A percentile compares a stretch with the other conserved stretches of the same genome.
phyloP scores from a whole-genome alignment of 2,329 filamentous ascomycete species.

The Pseudogymnoascus sp. region DNA sequence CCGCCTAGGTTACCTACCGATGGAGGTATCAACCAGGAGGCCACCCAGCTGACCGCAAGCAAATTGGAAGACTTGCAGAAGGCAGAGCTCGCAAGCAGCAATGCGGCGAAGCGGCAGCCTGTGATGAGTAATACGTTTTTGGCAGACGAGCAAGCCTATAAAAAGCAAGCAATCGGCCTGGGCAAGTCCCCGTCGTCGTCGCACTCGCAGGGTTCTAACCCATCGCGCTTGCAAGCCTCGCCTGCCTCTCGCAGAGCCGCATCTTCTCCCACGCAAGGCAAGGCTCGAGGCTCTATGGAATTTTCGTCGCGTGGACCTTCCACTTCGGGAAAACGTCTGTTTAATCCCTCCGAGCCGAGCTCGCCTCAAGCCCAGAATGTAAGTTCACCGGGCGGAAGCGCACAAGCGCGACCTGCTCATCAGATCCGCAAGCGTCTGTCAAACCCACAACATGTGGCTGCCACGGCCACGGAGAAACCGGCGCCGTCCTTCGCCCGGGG shows the following conservation, averaged over 20 bases:
- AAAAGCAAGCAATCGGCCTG: conserved; percentile 1
- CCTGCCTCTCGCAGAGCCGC: neutral
- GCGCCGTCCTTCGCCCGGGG: neutral
- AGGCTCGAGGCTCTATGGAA: neutral
- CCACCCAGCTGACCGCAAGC: neutral
- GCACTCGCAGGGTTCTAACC: neutral
- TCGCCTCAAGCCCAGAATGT: neutral
- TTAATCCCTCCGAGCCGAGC: neutral
- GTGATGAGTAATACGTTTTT: conserved; percentile 1
- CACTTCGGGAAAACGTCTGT: neutral
- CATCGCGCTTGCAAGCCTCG: neutral
- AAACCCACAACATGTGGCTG: neutral
- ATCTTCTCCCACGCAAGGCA: neutral
- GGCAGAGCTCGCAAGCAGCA: neutral
- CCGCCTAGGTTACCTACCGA: neutral
- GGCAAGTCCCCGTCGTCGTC: neutral
- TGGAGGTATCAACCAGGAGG: neutral
- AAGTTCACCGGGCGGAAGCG: neutral
- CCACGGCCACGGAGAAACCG: neutral
- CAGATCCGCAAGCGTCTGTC: neutral
- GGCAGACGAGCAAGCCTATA: neutral
- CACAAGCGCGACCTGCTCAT: neutral
- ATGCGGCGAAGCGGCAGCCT: neutral
- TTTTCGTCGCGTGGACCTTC: neutral
- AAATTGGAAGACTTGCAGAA: neutral